Evolutionary conservation across 129 eudicot genomes (phyloP), one percentile per base, ranked within the genome.

Genomic region (Chrysanthemum seticuspe): DNA sequence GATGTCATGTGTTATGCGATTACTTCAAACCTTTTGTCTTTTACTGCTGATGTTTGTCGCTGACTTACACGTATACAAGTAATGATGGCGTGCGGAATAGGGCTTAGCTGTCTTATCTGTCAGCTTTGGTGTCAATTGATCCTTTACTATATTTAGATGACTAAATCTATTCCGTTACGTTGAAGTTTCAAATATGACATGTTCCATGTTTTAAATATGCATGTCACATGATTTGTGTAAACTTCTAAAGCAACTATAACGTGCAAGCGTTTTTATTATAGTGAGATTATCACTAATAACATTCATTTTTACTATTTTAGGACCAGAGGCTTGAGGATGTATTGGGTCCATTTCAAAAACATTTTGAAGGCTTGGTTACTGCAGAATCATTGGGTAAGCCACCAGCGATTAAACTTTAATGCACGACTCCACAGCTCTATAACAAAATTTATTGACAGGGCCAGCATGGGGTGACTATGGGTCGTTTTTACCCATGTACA

Each of bases 401-500:
- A 68, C 74, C 64, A 34, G 61, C 27, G 71, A 52, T 25, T 31
- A 47, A 31, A 52, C 16, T 74, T 49, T 78, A 82, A 65, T 64
- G 31, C 75, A 69, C 50, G 56, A 70, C 68, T 71, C 74, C 49
- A 49, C 70, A 54, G 15, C 31, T 48, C 74, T 70, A 60, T 61
- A 74, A 68, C 51, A 13, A 48, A 53, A 31, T 54, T 58, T 78
- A 60, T 80, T 87, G 73, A n/a, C 87, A 95, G 99, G 99, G 82
- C 83, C 96, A 61, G 72, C 65, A 66, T 85, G 4, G 74, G 99
- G 99, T 70, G 91, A 80, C 40, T 95, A 95, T 78, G 99, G 99
- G 70, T 88, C 99, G 1, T 95, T 95, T 76, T 81, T 95, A 81
- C 97, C 97, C 69, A 65, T 53, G 36, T 21, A 86, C 51, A 86